A percentile compares a stretch with the other conserved stretches of the same genome.
Conservation (phyloP, 2,329 filamentous ascomycete species). For the Colletotrichum sidae region DNA sequence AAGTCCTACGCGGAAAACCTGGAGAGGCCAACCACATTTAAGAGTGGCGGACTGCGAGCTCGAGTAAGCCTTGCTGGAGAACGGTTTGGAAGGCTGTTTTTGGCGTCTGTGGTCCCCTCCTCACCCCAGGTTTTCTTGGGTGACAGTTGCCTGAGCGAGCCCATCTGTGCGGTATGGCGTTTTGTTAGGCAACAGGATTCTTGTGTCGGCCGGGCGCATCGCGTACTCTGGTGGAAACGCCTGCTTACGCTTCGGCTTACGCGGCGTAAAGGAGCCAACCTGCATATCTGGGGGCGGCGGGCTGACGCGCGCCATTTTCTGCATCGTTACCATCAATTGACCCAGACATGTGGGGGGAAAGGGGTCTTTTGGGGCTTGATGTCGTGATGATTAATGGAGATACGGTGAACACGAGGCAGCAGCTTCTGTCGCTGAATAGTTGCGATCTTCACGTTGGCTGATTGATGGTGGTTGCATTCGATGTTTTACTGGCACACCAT, state of each 20-base stretch:
- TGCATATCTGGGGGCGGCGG: background rate
- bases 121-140: background rate
- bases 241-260: conserved; percentile 35
- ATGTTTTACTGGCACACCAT: too few species aligned
- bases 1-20: too few species aligned
- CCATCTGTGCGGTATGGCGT: background rate
- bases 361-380: background rate
- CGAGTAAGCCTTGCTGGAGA: background rate
- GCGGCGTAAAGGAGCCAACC: conserved; percentile 29
- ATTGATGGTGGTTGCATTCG: too few species aligned
- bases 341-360: background rate
- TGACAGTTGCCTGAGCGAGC: background rate
- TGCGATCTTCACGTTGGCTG: too few species aligned
- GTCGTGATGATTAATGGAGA: too few species aligned
- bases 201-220: conserved; percentile 12
- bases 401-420: too few species aligned
- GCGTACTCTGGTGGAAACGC: background rate
- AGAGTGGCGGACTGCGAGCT: background rate
- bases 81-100: conserved; percentile 1
- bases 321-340: too few species aligned
- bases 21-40: conserved; percentile 13
- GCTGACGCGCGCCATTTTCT: background rate
- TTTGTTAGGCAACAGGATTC: conserved; percentile 30
- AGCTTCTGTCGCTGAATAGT: too few species aligned
- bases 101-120: background rate